Evolutionary conservation across 2,329 filamentous ascomycete genomes (phyloP), one percentile per base, ranked within the genome.

Genomic region (Hypoxylon sp.): DNA sequence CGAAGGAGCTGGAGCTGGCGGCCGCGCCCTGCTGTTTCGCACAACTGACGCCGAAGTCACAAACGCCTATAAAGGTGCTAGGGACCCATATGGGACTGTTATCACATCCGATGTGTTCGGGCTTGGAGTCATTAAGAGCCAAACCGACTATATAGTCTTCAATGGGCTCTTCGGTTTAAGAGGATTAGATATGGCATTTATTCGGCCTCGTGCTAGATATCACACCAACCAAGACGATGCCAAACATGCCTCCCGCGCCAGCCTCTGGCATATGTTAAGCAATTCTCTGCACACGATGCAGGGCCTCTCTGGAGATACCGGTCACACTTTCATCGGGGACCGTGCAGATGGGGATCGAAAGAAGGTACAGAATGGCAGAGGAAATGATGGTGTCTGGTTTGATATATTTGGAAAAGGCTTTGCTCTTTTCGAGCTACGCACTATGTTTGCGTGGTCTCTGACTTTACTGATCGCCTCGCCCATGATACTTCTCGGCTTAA

Each of bases 261-360:
- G 88, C 69, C 80, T 98, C 19, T 98, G 94, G 94, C 94, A 98
- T 79, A 98, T 99, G 96, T 85, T 99, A 39, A 97, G 93, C 39
- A 91, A 91, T 13, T 90, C 94, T 5, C 81, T 98, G 24, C 88
- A 90, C 5, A 96, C 94, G 0, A 89, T 93, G 22, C 85, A 91
- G 74, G 85, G 85, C 1, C 84, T 98, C 47, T 91, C 93, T 0
- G 87, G 88, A 13, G 88, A 93, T 72, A 89, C 86, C 0, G 90
- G 88, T 63, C 82, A 86, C 50, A 85, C 84, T 2, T 97, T 97
- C 74, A 86, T 78, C 46, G 77, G 77, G 19, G 66, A 83, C 14
- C 80, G 86, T 42, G 80, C 83, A 9, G 87, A 89, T 59, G 82
- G 84, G 5, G 84, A 86, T 62, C 83, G 84, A 55, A 87, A 86